phyloP scores from a whole-genome alignment of 495 filamentous ascomycete genomes.

The Ascodesmis nigricans region DNA sequence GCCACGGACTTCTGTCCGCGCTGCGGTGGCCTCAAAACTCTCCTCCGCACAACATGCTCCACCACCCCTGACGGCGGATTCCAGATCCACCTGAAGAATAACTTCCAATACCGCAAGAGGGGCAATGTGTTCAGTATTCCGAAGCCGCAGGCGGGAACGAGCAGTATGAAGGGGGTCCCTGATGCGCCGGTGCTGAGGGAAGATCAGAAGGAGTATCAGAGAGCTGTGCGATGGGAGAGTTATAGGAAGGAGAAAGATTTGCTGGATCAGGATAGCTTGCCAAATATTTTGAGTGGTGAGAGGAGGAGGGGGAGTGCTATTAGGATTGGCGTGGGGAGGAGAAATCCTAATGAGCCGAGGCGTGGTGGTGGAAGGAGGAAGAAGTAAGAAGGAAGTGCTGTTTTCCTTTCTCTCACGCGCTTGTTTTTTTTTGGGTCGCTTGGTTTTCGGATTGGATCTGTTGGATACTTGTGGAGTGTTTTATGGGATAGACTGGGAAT shows the following conservation, averaged over 20 bases:
- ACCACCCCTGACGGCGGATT: conserved; percentile 63
- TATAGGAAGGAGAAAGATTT: conserved; percentile 54
- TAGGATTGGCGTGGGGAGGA: conserved; percentile 60
- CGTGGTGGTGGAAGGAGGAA: conserved; percentile 3
- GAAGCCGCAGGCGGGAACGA: conserved; percentile 60
- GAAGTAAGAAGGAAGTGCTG: conserved; percentile 5
- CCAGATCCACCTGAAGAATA: conserved; percentile 72
- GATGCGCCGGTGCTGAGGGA: conserved; percentile 58
- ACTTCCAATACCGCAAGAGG: conserved; percentile 81
- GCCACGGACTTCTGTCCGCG: conserved; percentile 78
- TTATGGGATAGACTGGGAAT: too few species aligned
- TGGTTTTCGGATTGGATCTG: background rate
- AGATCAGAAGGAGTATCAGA: conserved; percentile 83
- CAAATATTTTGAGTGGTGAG: conserved; percentile 65
- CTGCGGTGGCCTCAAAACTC: conserved; percentile 57
- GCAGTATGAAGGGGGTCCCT: conserved; percentile 48
- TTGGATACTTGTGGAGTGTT: too few species aligned
- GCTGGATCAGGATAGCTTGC: conserved; percentile 89
- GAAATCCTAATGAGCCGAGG: conserved; percentile 16
- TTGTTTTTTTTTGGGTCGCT: background rate
- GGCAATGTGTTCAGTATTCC: conserved; percentile 79
- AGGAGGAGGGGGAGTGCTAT: conserved; percentile 38
- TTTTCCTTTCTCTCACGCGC: background rate
- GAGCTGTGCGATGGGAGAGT: conserved; percentile 37
- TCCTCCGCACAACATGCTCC: conserved; percentile 68